phyloP scores from a whole-genome alignment of 257 asterid species.

The Solanum bukasovii region DNA sequence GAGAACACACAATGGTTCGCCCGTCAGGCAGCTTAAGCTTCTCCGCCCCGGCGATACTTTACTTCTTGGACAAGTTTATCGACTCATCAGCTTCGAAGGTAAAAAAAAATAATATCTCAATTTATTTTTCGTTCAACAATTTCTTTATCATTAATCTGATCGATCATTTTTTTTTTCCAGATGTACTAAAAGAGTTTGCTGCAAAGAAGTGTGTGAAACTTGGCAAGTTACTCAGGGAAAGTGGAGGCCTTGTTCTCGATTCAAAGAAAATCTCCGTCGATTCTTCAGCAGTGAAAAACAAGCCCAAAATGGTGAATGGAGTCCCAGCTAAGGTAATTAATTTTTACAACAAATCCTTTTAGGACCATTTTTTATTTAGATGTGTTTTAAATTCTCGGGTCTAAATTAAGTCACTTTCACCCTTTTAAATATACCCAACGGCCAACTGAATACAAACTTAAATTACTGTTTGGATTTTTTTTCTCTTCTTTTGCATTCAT shows the following conservation, averaged over 20 bases:
- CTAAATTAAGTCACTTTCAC: not conserved
- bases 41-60: conserved; percentile 71
- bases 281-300: not conserved
- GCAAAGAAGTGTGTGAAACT: conserved; percentile 52
- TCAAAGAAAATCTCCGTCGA: conserved; percentile 7
- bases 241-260: conserved; percentile 24
- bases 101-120: not conserved
- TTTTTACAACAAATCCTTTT: not conserved
- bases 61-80: conserved; percentile 67
- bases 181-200: conserved; percentile 57
- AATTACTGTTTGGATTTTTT: not conserved
- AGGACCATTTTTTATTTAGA: not conserved
- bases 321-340: conserved; percentile 19
- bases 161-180: conserved; percentile 8
- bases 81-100: conserved; percentile 81
- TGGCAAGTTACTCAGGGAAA: conserved; percentile 50
- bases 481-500: not conserved
- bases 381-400: not conserved
- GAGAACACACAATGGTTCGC: conserved; percentile 27
- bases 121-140: not conserved
- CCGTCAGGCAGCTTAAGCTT: conserved; percentile 67
- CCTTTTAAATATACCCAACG: not conserved
- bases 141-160: not conserved
- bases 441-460: not conserved
- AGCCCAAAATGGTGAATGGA: conserved; percentile 4